phyloP scores from a whole-genome alignment of 1,284 basidiomycete genomes.

The Trametes versicolor region DNA sequence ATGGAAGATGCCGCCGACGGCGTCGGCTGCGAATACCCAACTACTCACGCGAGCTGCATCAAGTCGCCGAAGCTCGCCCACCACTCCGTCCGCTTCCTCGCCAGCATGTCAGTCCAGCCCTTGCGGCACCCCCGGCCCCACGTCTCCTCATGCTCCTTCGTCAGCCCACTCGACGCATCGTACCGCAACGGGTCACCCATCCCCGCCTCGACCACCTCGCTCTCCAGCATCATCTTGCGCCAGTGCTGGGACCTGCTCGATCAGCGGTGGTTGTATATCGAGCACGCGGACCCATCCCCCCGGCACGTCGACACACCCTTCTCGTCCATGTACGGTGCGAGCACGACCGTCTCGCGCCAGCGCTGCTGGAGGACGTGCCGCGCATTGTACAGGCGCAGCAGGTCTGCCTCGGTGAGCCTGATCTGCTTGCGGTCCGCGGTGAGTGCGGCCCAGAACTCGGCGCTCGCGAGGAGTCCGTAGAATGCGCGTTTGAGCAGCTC shows the following conservation, averaged over 20 bases:
- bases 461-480: background rate
- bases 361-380: slow-evolving; percentile 7
- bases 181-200: slow-evolving; percentile 12
- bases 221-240: background rate
- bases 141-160: background rate
- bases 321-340: background rate
- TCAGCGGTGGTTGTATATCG: background rate
- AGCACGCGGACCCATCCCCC: background rate
- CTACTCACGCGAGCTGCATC: background rate
- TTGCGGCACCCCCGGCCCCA: slow-evolving; percentile 17
- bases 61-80: slow-evolving; percentile 6
- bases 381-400: slow-evolving; percentile 8
- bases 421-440: background rate
- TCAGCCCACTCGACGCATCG: background rate
- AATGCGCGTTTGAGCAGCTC: background rate
- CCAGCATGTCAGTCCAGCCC: slow-evolving; percentile 1
- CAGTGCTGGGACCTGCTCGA: background rate
- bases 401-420: background rate
- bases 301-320: background rate
- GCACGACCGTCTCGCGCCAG: slow-evolving; percentile 10
- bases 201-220: background rate
- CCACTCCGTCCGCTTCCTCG: slow-evolving; percentile 11
- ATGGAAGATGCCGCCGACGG: too few species aligned
- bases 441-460: background rate
- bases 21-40: too few species aligned